These are phyloP conservation scores for Penicillium cataractarum DNA, from an alignment of 495 filamentous ascomycete species.

Conservation along the genomic window DNA sequence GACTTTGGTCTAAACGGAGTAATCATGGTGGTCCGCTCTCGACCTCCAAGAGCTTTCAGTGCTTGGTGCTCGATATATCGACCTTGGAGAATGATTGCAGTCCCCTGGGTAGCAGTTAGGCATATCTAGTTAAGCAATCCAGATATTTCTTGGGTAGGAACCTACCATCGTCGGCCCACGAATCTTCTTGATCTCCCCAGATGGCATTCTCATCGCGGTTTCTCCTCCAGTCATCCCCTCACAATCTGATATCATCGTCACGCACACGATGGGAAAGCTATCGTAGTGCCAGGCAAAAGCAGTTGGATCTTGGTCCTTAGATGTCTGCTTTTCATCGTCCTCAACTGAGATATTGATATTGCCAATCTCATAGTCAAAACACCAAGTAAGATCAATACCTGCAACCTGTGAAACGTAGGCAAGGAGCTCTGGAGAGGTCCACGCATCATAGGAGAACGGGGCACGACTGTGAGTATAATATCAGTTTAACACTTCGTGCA, in stretches of 20 bases:
- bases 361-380: constrained; percentile 1
- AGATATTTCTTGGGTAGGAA: background rate
- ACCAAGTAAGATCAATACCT: background rate
- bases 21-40: background rate
- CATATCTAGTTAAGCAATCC: background rate
- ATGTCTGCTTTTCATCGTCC: background rate
- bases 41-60: background rate
- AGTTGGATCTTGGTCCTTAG: background rate
- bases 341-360: background rate
- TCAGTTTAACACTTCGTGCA: background rate
- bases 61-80: background rate
- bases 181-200: background rate
- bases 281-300: background rate
- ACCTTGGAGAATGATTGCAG: background rate
- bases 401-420: background rate
- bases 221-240: background rate
- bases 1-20: background rate
- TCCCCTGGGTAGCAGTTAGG: background rate
- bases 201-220: background rate
- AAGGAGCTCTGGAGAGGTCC: background rate
- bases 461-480: background rate
- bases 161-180: background rate
- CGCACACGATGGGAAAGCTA: background rate
- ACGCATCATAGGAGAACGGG: background rate
- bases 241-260: background rate